phyloP scores from a whole-genome alignment of 108 stramenopile species.

The Cylindrotheca closterium region DNA sequence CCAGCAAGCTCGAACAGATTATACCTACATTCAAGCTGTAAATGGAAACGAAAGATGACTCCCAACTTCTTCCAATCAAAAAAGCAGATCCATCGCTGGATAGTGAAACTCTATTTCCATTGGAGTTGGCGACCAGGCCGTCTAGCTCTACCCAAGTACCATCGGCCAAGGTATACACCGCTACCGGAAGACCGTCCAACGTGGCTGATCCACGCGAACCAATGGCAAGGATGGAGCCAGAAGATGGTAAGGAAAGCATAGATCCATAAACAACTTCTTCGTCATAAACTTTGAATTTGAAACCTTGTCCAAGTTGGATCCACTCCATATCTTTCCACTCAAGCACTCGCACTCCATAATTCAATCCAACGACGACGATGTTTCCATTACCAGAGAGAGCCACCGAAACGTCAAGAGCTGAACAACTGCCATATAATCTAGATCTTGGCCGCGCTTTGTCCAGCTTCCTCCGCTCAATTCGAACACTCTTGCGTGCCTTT shows the following conservation, averaged over 20 bases:
- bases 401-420: neutral
- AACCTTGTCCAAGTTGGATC: neutral
- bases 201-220: no score
- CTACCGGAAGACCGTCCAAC: neutral
- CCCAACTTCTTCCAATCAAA: neutral
- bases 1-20: no score
- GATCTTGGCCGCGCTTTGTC: neutral
- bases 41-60: neutral
- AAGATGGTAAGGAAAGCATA: neutral
- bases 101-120: neutral
- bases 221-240: neutral
- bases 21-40: no score
- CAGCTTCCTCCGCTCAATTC: neutral
- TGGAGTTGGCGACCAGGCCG: neutral
- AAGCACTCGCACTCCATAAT: neutral
- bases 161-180: neutral
- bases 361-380: neutral
- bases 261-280: no score
- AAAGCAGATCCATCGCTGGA: neutral
- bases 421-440: neutral
- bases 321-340: neutral
- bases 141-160: neutral
- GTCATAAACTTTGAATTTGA: neutral
- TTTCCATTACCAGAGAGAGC: neutral
- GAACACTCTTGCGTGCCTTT: conserved; percentile 29